Evolutionary conservation across 2,329 filamentous ascomycete genomes (phyloP).

Genomic region (Dactylellina cionopaga): DNA sequence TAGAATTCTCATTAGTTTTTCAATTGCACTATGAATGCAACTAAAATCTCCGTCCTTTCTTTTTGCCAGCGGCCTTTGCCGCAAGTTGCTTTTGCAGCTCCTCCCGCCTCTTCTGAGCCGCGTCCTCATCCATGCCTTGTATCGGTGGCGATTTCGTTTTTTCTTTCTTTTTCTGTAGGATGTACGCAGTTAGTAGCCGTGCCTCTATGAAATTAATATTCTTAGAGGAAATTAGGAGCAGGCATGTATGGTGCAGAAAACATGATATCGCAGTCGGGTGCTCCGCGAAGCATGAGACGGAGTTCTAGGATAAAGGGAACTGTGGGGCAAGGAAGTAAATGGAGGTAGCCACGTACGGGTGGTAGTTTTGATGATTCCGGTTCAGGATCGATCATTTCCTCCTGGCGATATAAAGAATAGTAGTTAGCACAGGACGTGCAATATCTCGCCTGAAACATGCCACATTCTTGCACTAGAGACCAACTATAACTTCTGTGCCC

Average conservation of each 20-base stretch:
- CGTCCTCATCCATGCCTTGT: constrained; percentile 56
- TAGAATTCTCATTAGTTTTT: too few species aligned
- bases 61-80: constrained; percentile 55
- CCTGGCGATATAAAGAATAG: constrained; percentile 26
- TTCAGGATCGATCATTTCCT: constrained; percentile 48
- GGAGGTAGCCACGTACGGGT: constrained; percentile 38
- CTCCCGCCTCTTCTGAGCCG: constrained; percentile 55
- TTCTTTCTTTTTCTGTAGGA: constrained; percentile 31
- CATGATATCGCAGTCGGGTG: too few species aligned
- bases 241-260: neutral
- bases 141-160: constrained; percentile 52
- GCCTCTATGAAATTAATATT: neutral
- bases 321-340: neutral
- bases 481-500: constrained; percentile 3
- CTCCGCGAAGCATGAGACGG: neutral
- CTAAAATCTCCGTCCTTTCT: constrained; percentile 56
- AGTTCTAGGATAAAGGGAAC: neutral
- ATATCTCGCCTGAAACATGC: neutral
- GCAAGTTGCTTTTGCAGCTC: constrained; percentile 56
- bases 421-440: constrained; percentile 22
- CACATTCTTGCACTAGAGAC: neutral
- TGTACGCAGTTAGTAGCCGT: constrained; percentile 11
- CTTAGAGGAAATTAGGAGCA: too few species aligned
- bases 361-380: constrained; percentile 45
- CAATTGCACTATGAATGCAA: too few species aligned